Conservation (phyloP, 441 rosid species). For the Populus hybrid region DNA sequence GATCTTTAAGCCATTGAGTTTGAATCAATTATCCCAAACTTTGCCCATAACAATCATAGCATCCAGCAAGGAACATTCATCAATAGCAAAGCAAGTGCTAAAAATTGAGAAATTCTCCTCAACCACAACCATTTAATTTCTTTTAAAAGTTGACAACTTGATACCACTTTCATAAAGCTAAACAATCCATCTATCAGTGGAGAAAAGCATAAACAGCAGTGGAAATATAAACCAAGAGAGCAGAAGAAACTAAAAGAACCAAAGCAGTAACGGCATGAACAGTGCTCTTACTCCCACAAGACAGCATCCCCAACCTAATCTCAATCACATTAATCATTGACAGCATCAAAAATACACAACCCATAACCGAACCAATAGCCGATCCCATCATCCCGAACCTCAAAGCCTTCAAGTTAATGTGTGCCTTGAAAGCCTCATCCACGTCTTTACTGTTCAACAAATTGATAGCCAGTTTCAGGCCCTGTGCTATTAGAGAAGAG, state of each 20-base stretch:
- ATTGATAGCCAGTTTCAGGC: conserved; percentile 81
- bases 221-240: conserved; percentile 73
- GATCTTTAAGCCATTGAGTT: not conserved
- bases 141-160: not conserved
- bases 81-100: not conserved
- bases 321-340: conserved; percentile 87
- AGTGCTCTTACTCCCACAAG: conserved; percentile 78
- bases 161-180: not conserved
- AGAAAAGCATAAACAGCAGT: conserved; percentile 81
- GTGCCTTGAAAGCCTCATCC: conserved; percentile 81
- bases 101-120: not conserved
- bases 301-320: conserved; percentile 80
- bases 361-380: conserved; percentile 85
- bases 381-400: conserved; percentile 87
- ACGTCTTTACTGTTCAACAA: conserved; percentile 81
- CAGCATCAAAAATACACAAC: conserved; percentile 77
- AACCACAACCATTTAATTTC: not conserved
- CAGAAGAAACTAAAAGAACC: conserved; percentile 69
- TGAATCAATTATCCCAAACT: not conserved
- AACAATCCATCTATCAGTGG: conserved; percentile 37
- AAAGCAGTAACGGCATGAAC: conserved; percentile 59
- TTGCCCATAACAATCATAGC: not conserved
- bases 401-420: conserved; percentile 64
- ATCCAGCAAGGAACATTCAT: not conserved
- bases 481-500: conserved; percentile 84